Evolutionary conservation across 192 early-diverging fungal genomes (phyloP).

Genomic region (Rhizoclosmatium globosum): DNA sequence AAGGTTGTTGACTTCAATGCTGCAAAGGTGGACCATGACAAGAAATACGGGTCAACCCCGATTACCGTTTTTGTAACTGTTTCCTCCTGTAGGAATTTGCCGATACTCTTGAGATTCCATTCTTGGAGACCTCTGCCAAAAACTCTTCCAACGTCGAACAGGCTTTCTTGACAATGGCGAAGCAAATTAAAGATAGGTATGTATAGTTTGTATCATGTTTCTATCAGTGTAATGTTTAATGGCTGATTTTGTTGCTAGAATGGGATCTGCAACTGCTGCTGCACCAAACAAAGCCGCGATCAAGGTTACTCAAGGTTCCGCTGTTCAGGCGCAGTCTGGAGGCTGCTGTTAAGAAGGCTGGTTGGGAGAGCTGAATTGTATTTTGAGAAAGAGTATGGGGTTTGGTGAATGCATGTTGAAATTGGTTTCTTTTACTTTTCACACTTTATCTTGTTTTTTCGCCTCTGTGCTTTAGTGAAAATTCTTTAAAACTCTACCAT

Average conservation of each 20-base stretch:
- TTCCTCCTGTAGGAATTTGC: slow-evolving; percentile 81
- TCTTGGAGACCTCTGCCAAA: slow-evolving; percentile 98
- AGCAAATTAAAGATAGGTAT: slow-evolving; percentile 97
- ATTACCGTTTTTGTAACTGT: neutral
- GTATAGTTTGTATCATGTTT: slow-evolving; percentile 37
- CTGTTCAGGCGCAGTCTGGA: slow-evolving; percentile 37
- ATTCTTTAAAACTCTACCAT: too few species aligned
- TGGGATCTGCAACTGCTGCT: slow-evolving; percentile 36
- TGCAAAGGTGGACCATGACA: slow-evolving; percentile 66
- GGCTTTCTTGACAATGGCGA: slow-evolving; percentile 99
- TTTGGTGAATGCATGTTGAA: too few species aligned
- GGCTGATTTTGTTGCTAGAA: slow-evolving; percentile 30
- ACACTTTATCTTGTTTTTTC: too few species aligned
- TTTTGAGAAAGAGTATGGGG: too few species aligned
- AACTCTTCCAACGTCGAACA: slow-evolving; percentile 98
- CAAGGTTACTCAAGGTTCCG: slow-evolving; percentile 37
- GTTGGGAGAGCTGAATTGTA: too few species aligned
- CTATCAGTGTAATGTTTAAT: neutral
- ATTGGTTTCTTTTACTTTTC: too few species aligned
- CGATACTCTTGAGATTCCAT: slow-evolving; percentile 85
- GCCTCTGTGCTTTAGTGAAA: too few species aligned
- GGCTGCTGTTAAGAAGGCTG: slow-evolving; percentile 59
- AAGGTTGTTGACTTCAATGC: slow-evolving; percentile 84
- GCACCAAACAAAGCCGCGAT: slow-evolving; percentile 44
- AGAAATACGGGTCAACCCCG: too few species aligned